phyloP scores from a whole-genome alignment of 2,329 filamentous ascomycete species.

The Didymellaceae sp. region DNA sequence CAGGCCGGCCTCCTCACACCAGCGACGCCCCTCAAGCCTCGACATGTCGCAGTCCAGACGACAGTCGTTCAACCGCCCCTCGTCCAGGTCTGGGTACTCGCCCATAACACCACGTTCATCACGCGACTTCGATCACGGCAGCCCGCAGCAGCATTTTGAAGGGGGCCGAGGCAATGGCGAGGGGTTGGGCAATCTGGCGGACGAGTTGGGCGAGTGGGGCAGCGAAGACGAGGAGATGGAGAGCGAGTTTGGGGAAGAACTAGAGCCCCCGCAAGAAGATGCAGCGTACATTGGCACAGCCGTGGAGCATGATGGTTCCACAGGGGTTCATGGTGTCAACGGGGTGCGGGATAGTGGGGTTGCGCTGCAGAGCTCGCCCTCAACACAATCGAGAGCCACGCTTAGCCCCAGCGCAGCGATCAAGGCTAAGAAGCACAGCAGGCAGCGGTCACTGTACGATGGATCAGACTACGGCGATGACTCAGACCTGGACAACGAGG shows the following conservation, averaged over 20 bases:
- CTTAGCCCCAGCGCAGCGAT: slow-evolving; percentile 49
- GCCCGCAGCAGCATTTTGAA: slow-evolving; percentile 47
- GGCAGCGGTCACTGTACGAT: slow-evolving; percentile 65
- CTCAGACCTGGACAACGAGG: slow-evolving; percentile 71
- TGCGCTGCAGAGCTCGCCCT: slow-evolving; percentile 51
- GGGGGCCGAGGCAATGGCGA: slow-evolving; percentile 52
- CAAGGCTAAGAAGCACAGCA: slow-evolving; percentile 47
- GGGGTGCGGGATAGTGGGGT: slow-evolving; percentile 55
- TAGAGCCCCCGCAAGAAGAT: slow-evolving; percentile 34
- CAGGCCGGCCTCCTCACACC: slow-evolving; percentile 46
- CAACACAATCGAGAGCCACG: slow-evolving; percentile 40
- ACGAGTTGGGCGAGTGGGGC: slow-evolving; percentile 72
- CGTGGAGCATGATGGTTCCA: slow-evolving; percentile 44
- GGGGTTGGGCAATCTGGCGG: slow-evolving; percentile 77
- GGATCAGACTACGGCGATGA: slow-evolving; percentile 78
- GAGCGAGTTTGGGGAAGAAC: slow-evolving; percentile 46
- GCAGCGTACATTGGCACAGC: slow-evolving; percentile 38
- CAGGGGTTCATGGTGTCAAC: slow-evolving; percentile 33
- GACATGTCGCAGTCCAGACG: slow-evolving; percentile 49
- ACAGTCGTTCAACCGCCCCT: slow-evolving; percentile 49
- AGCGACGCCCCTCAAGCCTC: slow-evolving; percentile 50
- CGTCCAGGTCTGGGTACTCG: slow-evolving; percentile 51
- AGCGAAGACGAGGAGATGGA: slow-evolving; percentile 67
- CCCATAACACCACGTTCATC: slow-evolving; percentile 52
- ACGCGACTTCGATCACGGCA: slow-evolving; percentile 50